phyloP scores from a whole-genome alignment of 2,329 filamentous ascomycete genomes.

The Tolypocladium nubicola region DNA sequence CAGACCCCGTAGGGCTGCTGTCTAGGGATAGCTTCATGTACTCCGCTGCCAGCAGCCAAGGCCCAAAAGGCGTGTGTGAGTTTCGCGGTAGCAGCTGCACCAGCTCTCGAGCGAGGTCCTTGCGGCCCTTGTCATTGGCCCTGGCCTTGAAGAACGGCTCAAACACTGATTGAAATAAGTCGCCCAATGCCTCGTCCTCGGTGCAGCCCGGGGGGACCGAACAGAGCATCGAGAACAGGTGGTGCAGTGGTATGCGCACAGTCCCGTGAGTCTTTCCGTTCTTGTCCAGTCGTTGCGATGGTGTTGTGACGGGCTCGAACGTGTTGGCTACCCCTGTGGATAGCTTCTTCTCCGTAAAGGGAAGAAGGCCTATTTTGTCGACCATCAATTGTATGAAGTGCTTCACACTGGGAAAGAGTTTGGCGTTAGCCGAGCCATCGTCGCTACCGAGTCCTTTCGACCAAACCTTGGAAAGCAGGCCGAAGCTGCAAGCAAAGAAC shows the following conservation, averaged over 20 bases:
- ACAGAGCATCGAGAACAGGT: constrained; percentile 53
- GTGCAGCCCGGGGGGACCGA: constrained; percentile 33
- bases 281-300: constrained; percentile 50
- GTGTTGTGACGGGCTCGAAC: constrained; percentile 54
- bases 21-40: constrained; percentile 33
- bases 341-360: constrained; percentile 53
- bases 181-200: constrained; percentile 34
- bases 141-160: constrained; percentile 48
- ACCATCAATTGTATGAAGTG: constrained; percentile 39
- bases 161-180: constrained; percentile 41
- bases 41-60: constrained; percentile 41
- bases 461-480: constrained; percentile 63
- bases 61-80: constrained; percentile 32
- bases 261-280: constrained; percentile 37
- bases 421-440: constrained; percentile 32
- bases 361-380: constrained; percentile 42
- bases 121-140: constrained; percentile 27
- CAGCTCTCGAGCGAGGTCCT: constrained; percentile 40
- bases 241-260: constrained; percentile 50
- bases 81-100: constrained; percentile 37
- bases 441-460: constrained; percentile 20
- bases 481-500: constrained; percentile 64
- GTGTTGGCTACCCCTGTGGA: constrained; percentile 39
- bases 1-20: constrained; percentile 9
- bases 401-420: constrained; percentile 45